Conservation (phyloP, 164 flowering plant genomes). For the Akebia trifoliata region DNA sequence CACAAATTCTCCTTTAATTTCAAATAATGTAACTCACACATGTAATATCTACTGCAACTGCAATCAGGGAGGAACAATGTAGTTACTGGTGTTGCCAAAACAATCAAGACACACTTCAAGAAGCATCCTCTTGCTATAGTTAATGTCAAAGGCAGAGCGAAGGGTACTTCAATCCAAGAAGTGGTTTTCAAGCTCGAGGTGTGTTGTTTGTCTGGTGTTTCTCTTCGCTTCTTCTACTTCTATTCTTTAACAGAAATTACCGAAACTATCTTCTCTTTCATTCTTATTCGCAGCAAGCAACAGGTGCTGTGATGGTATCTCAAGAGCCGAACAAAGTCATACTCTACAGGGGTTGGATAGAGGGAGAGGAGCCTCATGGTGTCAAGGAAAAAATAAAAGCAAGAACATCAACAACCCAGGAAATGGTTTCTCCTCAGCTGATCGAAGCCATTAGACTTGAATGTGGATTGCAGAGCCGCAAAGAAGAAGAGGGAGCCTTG, state of each 20-base stretch:
- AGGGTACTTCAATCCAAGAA: slow-evolving; percentile 86
- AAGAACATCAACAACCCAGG: slow-evolving; percentile 9
- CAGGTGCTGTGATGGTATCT: slow-evolving; percentile 80
- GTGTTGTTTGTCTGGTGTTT: slow-evolving; percentile 3
- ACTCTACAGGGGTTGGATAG: slow-evolving; percentile 87
- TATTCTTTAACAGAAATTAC: not conserved
- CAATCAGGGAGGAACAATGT: slow-evolving; percentile 66
- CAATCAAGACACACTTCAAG: slow-evolving; percentile 68
- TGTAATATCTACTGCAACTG: slow-evolving; percentile 2
- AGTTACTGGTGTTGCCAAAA: slow-evolving; percentile 75
- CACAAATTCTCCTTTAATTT: too few species aligned
- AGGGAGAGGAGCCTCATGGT: slow-evolving; percentile 31
- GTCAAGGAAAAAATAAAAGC: slow-evolving; percentile 12
- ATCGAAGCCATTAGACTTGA: slow-evolving; percentile 77
- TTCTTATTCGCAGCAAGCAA: slow-evolving; percentile 61
- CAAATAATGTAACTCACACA: not conserved
- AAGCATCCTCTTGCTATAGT: slow-evolving; percentile 88
- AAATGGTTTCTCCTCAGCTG: slow-evolving; percentile 62
- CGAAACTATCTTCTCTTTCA: not conserved
- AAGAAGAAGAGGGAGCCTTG: slow-evolving; percentile 10
- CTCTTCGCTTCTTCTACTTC: not conserved
- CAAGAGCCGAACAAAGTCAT: slow-evolving; percentile 89
- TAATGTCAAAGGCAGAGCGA: slow-evolving; percentile 89
- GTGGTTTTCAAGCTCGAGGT: slow-evolving; percentile 78
- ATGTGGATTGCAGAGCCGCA: slow-evolving; percentile 50